phyloP scores from a whole-genome alignment of 805 yeast species.

The Wickerhamomyces xylosicus region DNA sequence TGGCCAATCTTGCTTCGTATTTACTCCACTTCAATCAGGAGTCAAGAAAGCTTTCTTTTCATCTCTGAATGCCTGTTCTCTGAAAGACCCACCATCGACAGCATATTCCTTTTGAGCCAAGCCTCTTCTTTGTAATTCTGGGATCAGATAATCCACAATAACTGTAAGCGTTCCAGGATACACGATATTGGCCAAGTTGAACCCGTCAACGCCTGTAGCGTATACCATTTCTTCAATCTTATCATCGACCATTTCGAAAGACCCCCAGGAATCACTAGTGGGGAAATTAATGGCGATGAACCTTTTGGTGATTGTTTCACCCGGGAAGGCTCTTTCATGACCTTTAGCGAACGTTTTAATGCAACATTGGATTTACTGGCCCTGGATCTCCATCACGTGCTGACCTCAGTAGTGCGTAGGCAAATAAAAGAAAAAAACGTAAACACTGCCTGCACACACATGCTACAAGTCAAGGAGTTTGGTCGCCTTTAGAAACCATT shows the following conservation, averaged over 20 bases:
- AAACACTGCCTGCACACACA: no score
- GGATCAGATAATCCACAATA: slow-evolving; percentile 26
- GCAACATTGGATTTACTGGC: slow-evolving; percentile 18
- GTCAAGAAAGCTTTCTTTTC: slow-evolving; percentile 14
- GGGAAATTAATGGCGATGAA: slow-evolving; percentile 17
- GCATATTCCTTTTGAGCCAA: slow-evolving; percentile 9
- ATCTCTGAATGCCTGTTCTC: slow-evolving; percentile 22
- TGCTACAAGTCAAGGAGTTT: no score
- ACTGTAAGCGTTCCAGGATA: slow-evolving; percentile 30
- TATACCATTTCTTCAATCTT: slow-evolving; percentile 30
- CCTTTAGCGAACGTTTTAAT: slow-evolving; percentile 22
- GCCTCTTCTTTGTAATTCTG: slow-evolving; percentile 18
- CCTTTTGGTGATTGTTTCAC: slow-evolving; percentile 20
- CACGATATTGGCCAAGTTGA: slow-evolving; percentile 28
- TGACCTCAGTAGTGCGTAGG: no score
- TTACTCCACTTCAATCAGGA: slow-evolving; percentile 17
- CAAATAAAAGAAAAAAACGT: no score
- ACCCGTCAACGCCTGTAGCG: slow-evolving; percentile 30
- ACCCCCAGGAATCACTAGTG: slow-evolving; percentile 7
- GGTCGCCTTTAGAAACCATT: no score
- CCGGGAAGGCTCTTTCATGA: slow-evolving; percentile 13
- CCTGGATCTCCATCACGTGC: slow-evolving; percentile 33
- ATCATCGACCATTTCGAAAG: no score
- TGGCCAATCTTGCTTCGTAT: slow-evolving; percentile 16
- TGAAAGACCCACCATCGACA: slow-evolving; percentile 22